Evolutionary conservation across 1,139 yeast species (phyloP), one percentile per base, ranked within the genome.

Genomic region (Candida sanyaensis): DNA sequence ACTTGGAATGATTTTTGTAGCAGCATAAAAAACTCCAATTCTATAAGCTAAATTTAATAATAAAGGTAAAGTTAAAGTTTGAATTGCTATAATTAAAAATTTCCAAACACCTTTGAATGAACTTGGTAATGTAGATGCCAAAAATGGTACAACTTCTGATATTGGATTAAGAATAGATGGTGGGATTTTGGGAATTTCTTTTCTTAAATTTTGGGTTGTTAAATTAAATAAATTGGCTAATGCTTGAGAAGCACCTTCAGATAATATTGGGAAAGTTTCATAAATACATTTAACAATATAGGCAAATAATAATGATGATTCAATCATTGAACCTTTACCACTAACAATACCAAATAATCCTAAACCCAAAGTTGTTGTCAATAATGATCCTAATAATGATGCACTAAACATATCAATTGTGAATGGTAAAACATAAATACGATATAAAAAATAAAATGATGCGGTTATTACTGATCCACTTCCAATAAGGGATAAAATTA

Each of bases 271-370:
- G 59, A 91, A 89, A 4, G 96, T 84, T 61, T 91, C 95, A 64
- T 92, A 92, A 49, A 91, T 83, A 58, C 97, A 90, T 64, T 96
- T 87, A 13, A 93, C 97, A 56, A 92, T 86, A 65, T 93, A 93
- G 10, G 96, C 95, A 62, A 90, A 86, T 58, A 93, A 75, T 50
- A 92, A 71, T 6, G 96, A 88, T 31, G 92, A 81, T 66, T 93
- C 99, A 49, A 91, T 80, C 32, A 93, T 85, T n/a, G 93, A 86
- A 4, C 98, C 97, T 52, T 80, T 81, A 10, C 88, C 86, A 6
- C 93, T 83, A 23, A 88, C 77, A 38, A 93, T 90, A 1, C 98
- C 99, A 65, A 80, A 91, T 8, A 89, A 67, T 1, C 96, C 90
- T 37, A 93, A 68, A 8, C 91, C 83, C 7, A 83, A 71, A 1